These are phyloP conservation scores for Harringtonia lauricola DNA, from an alignment of 2,329 filamentous ascomycete species.

Conservation along the genomic window DNA sequence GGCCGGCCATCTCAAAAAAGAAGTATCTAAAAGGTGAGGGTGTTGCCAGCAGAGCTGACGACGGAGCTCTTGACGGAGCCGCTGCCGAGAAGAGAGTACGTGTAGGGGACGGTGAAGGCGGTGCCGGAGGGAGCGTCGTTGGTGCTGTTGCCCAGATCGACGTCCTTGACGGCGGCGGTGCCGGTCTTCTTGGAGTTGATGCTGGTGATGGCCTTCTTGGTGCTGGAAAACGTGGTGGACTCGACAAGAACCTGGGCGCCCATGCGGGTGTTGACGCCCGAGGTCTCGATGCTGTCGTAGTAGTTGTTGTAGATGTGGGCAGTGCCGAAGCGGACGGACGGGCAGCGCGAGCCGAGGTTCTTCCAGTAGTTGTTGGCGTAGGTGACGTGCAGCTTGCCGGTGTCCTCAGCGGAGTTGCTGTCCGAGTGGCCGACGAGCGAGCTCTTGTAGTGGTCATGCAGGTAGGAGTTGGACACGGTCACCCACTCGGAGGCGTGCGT, in stretches of 20 bases:
- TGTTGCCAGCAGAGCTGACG: slow-evolving; percentile 24
- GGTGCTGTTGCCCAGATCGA: slow-evolving; percentile 29
- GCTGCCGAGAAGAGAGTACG: slow-evolving; percentile 40
- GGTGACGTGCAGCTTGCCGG: slow-evolving; percentile 50
- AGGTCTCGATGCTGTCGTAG: slow-evolving; percentile 29
- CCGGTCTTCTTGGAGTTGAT: slow-evolving; percentile 29
- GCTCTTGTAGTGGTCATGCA: slow-evolving; percentile 43
- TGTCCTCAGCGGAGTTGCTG: slow-evolving; percentile 46
- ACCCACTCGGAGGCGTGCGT: slow-evolving; percentile 53
- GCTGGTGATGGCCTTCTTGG: slow-evolving; percentile 24
- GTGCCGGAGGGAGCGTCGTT: slow-evolving; percentile 39
- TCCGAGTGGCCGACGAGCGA: slow-evolving; percentile 51
- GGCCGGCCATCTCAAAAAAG: too few species aligned
- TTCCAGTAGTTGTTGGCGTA: slow-evolving; percentile 56
- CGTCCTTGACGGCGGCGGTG: slow-evolving; percentile 29
- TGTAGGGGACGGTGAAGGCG: slow-evolving; percentile 40
- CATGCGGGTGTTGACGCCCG: slow-evolving; percentile 46
- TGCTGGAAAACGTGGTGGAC: slow-evolving; percentile 37
- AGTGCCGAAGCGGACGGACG: slow-evolving; percentile 55
- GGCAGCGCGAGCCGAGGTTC: slow-evolving; percentile 53
- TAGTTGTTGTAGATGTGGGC: slow-evolving; percentile 36
- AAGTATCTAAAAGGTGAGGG: slow-evolving; percentile 23
- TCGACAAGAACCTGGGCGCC: slow-evolving; percentile 49
- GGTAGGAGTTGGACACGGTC: slow-evolving; percentile 32
- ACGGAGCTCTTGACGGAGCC: slow-evolving; percentile 33